Base-by-base conservation (phyloP, 768 basidiomycete genomes). In the Calocybe cyanea region DNA sequence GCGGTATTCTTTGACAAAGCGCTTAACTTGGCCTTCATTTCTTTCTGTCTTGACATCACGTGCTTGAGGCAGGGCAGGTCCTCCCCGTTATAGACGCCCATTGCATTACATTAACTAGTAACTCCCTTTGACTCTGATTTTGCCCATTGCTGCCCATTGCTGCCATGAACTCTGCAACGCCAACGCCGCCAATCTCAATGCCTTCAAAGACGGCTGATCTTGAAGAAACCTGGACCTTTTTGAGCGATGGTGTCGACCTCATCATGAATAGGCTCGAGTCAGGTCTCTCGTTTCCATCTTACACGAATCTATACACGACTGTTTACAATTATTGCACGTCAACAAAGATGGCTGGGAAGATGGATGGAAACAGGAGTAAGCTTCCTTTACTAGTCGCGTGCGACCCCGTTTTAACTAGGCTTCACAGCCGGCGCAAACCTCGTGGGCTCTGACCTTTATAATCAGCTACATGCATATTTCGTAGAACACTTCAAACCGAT, bases 291-390 rank as follows among this genome's bases (percentile, higher is more conserved):
- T 70, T 68, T 57, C 55, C 60, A 14, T 87, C 58, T 58, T 91
- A 92, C 63, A 88, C 85, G 75, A 92, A 78, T 69, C 57, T 83
- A 18, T 81, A 97, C 68, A 92, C 93, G 25, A 89, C 93, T 33
- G 89, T 92, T 7, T 98, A 99, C 76, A 98, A 99, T 71, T 99
- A 95, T 64, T 99, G 96, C 62, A 97, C 91, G 13, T 90, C 87
- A 38, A 89, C 87, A 11, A 87, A 84, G 64, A 85, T 87, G 85
- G 80, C 81, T 56, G 76, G 74, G 38, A 67, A 72, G 45, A 60
- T 72, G 52, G 64, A 79, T 73, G 80, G 81, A 50, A 84, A 84
- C 59, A 76, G 86, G 58, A 81, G 87, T 88, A 58, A 66, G 79
- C 71, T 18, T 66, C 63, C 45, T 30, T 38, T 17, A 18, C 37